These are phyloP conservation scores for Acer yangbiense DNA, from an alignment of 345 rosid species.

Conservation along the genomic window DNA sequence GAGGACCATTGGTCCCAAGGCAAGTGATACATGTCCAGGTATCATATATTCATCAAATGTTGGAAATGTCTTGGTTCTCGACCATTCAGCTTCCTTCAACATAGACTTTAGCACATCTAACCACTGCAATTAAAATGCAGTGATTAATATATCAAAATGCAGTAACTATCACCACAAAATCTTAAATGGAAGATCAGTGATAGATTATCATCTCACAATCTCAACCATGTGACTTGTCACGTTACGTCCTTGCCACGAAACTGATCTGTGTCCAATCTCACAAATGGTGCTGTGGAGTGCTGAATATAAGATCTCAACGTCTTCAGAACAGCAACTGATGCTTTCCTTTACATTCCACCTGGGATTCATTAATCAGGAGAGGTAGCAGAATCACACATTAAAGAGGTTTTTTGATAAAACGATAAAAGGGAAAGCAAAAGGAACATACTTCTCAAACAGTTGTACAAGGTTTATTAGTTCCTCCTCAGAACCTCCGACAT, in stretches of 20 bases:
- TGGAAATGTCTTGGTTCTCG: slow-evolving; percentile 51
- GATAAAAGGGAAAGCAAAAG: slow-evolving; percentile 8
- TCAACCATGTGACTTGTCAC: slow-evolving; percentile 53
- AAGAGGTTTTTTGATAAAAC: not conserved
- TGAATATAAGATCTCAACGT: slow-evolving; percentile 72
- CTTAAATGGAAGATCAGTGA: not conserved
- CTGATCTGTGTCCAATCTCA: slow-evolving; percentile 72
- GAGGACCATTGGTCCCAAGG: slow-evolving; percentile 85
- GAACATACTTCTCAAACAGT: slow-evolving; percentile 60
- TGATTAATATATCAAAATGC: not conserved
- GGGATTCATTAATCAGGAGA: slow-evolving; percentile 24
- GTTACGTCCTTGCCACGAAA: slow-evolving; percentile 63
- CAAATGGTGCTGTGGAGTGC: slow-evolving; percentile 65
- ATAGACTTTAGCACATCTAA: slow-evolving; percentile 67
- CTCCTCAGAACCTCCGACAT: slow-evolving; percentile 79
- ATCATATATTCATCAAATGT: slow-evolving; percentile 68
- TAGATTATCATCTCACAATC: slow-evolving; percentile 41
- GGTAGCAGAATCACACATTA: slow-evolving; percentile 7
- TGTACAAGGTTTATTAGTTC: slow-evolving; percentile 68
- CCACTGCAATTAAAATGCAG: slow-evolving; percentile 61
- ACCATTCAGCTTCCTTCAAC: slow-evolving; percentile 67
- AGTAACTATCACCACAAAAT: not conserved
- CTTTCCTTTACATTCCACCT: slow-evolving; percentile 64
- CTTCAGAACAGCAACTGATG: slow-evolving; percentile 61
- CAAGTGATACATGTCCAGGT: slow-evolving; percentile 65